Conservation (phyloP, 2,329 filamentous ascomycete species). For the Metarhizium brunneum region DNA sequence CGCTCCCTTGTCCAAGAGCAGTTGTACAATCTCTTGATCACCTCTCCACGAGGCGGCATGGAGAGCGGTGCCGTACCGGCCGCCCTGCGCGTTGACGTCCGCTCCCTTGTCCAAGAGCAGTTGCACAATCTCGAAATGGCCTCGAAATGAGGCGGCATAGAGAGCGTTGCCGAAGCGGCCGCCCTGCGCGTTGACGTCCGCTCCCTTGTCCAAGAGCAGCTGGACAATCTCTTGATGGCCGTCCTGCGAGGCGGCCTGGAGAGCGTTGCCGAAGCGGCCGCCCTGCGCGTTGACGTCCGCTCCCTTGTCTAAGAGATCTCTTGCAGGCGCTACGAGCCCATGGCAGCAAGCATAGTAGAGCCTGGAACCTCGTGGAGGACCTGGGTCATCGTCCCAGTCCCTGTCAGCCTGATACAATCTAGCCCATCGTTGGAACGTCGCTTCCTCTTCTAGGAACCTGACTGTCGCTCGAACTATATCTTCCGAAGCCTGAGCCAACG, state of each 20-base stretch:
- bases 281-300: not conserved
- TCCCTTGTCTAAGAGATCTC: constrained; percentile 4
- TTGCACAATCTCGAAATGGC: not conserved
- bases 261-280: not conserved
- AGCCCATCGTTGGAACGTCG: constrained; percentile 8
- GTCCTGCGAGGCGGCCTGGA: not conserved
- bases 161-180: constrained; percentile 5
- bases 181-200: constrained; percentile 2
- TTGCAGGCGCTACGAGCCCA: constrained; percentile 4
- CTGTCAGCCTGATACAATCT: constrained; percentile 6
- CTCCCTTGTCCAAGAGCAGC: constrained; percentile 7
- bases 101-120: constrained; percentile 7
- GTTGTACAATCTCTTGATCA: not conserved
- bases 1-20: constrained; percentile 7
- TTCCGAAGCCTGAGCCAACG: constrained; percentile 2
- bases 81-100: constrained; percentile 1
- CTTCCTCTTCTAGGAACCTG: constrained; percentile 8
- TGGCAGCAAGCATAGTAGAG: constrained; percentile 10
- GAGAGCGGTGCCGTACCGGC: constrained; percentile 5
- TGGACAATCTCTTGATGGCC: no score
- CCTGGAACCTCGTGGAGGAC: constrained; percentile 2
- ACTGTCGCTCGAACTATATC: constrained; percentile 2
- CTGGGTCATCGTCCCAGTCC: not conserved
- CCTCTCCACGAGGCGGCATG: no score
- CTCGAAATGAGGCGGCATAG: not conserved